phyloP scores from a whole-genome alignment of 257 asterid genomes.

The Cruciata laevipes region DNA sequence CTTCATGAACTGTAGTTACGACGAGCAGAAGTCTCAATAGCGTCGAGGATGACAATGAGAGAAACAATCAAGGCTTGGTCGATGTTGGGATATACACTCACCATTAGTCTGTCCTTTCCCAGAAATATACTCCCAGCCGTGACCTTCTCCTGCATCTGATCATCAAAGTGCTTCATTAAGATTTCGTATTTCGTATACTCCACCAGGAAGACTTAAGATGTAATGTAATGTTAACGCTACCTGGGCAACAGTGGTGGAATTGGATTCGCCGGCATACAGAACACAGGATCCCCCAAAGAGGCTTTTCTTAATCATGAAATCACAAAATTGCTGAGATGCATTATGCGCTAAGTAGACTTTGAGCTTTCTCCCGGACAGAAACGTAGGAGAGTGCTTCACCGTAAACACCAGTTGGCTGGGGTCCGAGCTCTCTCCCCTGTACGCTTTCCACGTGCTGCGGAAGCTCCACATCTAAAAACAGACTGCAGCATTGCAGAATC shows the following conservation, averaged over 20 bases:
- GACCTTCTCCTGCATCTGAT: slow-evolving; percentile 1
- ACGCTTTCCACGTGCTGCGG: slow-evolving; percentile 34
- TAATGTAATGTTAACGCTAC: slow-evolving; percentile 5
- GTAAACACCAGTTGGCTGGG: slow-evolving; percentile 14
- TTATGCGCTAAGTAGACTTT: slow-evolving; percentile 14
- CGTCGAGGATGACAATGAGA: background rate
- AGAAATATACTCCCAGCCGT: background rate
- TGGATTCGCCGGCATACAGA: slow-evolving; percentile 29
- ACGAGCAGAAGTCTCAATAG: background rate
- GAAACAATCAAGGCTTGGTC: slow-evolving; percentile 5
- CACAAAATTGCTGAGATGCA: slow-evolving; percentile 23
- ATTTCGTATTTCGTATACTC: too few species aligned
- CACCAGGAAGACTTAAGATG: too few species aligned
- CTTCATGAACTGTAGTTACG: background rate
- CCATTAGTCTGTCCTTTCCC: slow-evolving; percentile 5
- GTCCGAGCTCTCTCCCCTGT: slow-evolving; percentile 19
- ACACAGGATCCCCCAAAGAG: slow-evolving; percentile 24
- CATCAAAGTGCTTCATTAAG: background rate
- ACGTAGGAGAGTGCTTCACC: background rate
- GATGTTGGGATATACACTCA: background rate
- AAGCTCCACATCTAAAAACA: slow-evolving; percentile 11
- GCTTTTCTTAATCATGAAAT: slow-evolving; percentile 28
- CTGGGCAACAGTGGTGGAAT: slow-evolving; percentile 25
- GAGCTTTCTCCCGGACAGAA: background rate
- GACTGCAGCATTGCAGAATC: background rate